Percentiles rank a stretch among this genome's conserved stretches.
These are phyloP conservation scores for Mucor plumbeus DNA, from an alignment of 371 early-diverging fungal genomes.

Conservation along the genomic window DNA sequence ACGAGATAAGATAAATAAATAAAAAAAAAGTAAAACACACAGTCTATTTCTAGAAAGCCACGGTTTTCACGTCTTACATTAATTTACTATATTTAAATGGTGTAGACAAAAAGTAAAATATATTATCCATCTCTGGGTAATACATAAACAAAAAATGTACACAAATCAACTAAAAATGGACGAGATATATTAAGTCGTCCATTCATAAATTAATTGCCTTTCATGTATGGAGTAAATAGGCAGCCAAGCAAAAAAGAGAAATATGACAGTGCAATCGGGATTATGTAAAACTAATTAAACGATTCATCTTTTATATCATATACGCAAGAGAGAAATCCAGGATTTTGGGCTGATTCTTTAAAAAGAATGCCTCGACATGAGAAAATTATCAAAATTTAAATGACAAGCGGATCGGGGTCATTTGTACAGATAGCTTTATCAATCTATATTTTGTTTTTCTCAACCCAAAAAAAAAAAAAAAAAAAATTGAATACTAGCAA, in stretches of 20 bases:
- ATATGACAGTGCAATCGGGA: background rate
- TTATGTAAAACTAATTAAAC: slow-evolving; percentile 1
- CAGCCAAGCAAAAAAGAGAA: background rate
- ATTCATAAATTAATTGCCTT: background rate
- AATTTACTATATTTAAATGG: background rate
- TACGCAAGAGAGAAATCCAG: background rate
- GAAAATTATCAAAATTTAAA: background rate
- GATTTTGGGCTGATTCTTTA: background rate
- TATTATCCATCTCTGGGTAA: slow-evolving; percentile 1
- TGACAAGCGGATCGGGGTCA: slow-evolving; percentile 1
- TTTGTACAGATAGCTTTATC: background rate
- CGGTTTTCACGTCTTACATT: slow-evolving; percentile 5
- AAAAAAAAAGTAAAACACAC: background rate
- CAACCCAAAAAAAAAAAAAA: background rate
- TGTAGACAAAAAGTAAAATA: background rate
- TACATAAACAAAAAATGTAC: background rate
- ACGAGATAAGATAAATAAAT: slow-evolving; percentile 2
- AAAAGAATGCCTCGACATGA: background rate
- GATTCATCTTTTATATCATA: background rate
- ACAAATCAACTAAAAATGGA: background rate
- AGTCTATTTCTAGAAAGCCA: slow-evolving; percentile 7
- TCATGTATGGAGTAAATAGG: background rate
- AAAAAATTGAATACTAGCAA: background rate
- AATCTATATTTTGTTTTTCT: background rate
- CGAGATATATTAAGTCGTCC: background rate